A percentile compares a stretch with the other conserved stretches of the same genome.
These are phyloP conservation scores for Dryadomyces sulphureus DNA, from an alignment of 2,329 filamentous ascomycete species.

Conservation along the genomic window DNA sequence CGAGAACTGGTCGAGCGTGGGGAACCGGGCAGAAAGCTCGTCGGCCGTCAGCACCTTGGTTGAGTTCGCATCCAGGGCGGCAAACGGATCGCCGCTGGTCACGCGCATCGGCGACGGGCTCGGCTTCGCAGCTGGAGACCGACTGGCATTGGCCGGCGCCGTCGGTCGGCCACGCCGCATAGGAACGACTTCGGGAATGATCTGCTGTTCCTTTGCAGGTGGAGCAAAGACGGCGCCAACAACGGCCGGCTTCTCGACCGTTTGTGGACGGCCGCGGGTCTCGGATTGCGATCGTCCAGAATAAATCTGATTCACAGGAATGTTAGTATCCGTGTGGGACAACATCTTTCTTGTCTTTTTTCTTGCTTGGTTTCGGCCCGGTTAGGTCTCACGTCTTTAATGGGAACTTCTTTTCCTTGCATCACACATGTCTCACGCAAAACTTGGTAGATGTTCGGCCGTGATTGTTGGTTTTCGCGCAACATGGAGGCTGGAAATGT, in stretches of 20 bases:
- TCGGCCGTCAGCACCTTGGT: slow-evolving; percentile 42
- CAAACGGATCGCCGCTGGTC: slow-evolving; percentile 70
- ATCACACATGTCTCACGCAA: slow-evolving; percentile 75
- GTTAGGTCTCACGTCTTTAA: slow-evolving; percentile 59
- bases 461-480: slow-evolving; percentile 58
- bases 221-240: slow-evolving; percentile 73
- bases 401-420: slow-evolving; percentile 73
- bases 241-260: slow-evolving; percentile 41
- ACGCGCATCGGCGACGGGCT: slow-evolving; percentile 57
- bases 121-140: slow-evolving; percentile 19
- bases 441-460: slow-evolving; percentile 92
- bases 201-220: slow-evolving; percentile 53
- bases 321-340: not conserved
- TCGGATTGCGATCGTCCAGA: slow-evolving; percentile 49
- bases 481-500: slow-evolving; percentile 62
- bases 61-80: slow-evolving; percentile 63
- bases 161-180: slow-evolving; percentile 78
- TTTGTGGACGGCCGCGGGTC: slow-evolving; percentile 32
- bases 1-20: slow-evolving; percentile 84
- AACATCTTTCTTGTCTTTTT: not conserved
- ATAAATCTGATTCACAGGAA: slow-evolving; percentile 47
- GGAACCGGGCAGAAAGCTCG: slow-evolving; percentile 74
- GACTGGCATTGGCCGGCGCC: slow-evolving; percentile 19
- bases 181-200: slow-evolving; percentile 77
- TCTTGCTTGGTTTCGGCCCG: not conserved